Evolutionary conservation across 73 alveolate genomes (phyloP).

Genomic region (Stentor roeselii): DNA sequence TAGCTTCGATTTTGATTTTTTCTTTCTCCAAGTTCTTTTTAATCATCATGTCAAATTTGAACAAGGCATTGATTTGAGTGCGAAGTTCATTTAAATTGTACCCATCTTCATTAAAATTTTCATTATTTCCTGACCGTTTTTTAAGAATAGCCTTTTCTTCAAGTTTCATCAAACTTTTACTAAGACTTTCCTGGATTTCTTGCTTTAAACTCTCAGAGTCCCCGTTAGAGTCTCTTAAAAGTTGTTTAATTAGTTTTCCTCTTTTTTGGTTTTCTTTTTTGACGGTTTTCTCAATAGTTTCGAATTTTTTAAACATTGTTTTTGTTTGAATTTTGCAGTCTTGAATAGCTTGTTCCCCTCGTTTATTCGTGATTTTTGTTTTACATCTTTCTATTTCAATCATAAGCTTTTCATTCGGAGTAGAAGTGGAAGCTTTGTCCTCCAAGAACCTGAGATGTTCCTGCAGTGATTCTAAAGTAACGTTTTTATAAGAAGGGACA

Average conservation of each 20-base stretch:
- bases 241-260: neutral
- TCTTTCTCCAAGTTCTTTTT: too few species aligned
- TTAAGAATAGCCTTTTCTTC: neutral
- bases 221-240: neutral
- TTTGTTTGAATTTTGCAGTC: neutral
- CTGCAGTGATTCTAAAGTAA: neutral
- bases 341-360: neutral
- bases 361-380: neutral
- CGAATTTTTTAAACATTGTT: neutral
- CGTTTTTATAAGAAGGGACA: neutral
- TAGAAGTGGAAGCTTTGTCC: neutral
- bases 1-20: neutral
- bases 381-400: neutral
- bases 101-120: neutral
- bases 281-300: neutral
- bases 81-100: neutral
- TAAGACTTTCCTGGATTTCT: neutral
- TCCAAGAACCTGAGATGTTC: neutral
- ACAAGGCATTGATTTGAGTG: neutral
- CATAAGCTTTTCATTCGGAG: neutral
- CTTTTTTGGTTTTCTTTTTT: neutral
- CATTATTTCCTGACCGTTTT: neutral
- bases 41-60: neutral
- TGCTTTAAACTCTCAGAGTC: neutral
- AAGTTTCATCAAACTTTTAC: neutral